Evolutionary conservation across 371 early-diverging fungal genomes (phyloP), one percentile per base, ranked within the genome.

Genomic region (Lichtheimia corymbifera): DNA sequence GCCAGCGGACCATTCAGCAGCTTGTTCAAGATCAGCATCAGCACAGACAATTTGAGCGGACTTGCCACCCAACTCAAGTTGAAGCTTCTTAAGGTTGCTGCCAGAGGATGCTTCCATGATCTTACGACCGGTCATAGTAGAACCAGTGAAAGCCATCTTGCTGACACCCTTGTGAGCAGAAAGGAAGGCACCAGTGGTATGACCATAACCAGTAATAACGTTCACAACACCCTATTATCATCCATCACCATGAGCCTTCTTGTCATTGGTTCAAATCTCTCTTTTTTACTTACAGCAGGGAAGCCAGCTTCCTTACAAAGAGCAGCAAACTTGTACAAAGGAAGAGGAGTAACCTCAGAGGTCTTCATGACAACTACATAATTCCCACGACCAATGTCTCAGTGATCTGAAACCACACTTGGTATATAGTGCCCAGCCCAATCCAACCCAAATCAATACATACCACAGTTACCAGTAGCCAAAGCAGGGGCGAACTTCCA

Each of bases 11-110:
- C 83, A 82, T 52, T 78, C 77, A n/a, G 93, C 91, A 6, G 93
- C 93, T 52, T 80, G 75, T 17, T 88, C 88, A 42, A 95, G 64
- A 65, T 96, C 90, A 4, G 91, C 93, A 68, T 93, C 94, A 5
- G 84, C 87, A 73, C 88, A 91, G 14, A 96, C 90, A 51, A 95
- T 91, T 59, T 89, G 83, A 0, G 96, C 91, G 24, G 87, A 88
- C 80, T 97, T 97, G 55, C 97, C 97, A 53, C 97, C 97, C 24
- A 96, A 86, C 72, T 96, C 97, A 22, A 96, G 85, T 28, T 90
- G 84, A 24, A 91, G 82, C 17, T 83, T 73, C 71, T 93, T 93
- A 50, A 94, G 82, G 43, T 86, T 91, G 47, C 82, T 80, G 17
- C 68, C 70, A 4, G 92, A 87, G 40, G 91, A 83, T 5, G 83